Percentiles rank a stretch among this genome's conserved stretches.
Conservation (phyloP, 2,329 filamentous ascomycete species). For the Aspergillus sojae region DNA sequence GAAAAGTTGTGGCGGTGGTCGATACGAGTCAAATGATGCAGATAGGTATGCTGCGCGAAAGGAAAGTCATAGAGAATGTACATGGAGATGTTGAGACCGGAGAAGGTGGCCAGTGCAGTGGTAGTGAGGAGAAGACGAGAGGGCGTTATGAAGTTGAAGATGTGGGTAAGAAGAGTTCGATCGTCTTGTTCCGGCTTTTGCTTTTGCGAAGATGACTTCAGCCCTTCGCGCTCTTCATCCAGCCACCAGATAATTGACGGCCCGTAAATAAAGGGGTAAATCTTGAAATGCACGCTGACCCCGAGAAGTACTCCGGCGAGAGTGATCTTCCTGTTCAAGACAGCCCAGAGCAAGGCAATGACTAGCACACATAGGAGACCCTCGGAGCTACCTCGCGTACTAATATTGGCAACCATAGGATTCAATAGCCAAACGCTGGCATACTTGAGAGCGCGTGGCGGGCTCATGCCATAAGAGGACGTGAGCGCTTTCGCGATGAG, state of each 20-base stretch:
- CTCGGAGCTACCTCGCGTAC: slow-evolving; percentile 91
- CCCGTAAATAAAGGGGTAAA: slow-evolving; percentile 97
- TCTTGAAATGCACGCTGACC: slow-evolving; percentile 92
- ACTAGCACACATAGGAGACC: slow-evolving; percentile 85
- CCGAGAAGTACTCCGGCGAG: slow-evolving; percentile 78
- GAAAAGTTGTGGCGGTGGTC: slow-evolving; percentile 99
- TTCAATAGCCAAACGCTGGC: slow-evolving; percentile 92
- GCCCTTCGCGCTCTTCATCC: slow-evolving; percentile 29
- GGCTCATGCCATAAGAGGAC: slow-evolving; percentile 50
- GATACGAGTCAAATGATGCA: slow-evolving; percentile 89
- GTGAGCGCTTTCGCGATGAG: slow-evolving; percentile 64
- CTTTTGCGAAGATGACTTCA: background rate
- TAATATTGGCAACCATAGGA: slow-evolving; percentile 97
- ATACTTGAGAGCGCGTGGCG: slow-evolving; percentile 67
- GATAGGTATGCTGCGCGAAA: slow-evolving; percentile 86
- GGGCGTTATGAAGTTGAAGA: slow-evolving; percentile 41
- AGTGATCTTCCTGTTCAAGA: slow-evolving; percentile 61
- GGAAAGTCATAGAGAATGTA: slow-evolving; percentile 74
- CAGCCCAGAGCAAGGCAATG: slow-evolving; percentile 80
- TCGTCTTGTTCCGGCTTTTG: slow-evolving; percentile 1
- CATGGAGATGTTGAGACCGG: slow-evolving; percentile 75
- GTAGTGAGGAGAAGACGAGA: slow-evolving; percentile 45
- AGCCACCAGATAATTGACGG: slow-evolving; percentile 54
- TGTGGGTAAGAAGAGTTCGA: slow-evolving; percentile 16
- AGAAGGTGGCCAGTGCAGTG: slow-evolving; percentile 73